Evolutionary conservation across 805 yeast genomes (phyloP), one percentile per base, ranked within the genome.

Genomic region (Saturnispora mendoncae): DNA sequence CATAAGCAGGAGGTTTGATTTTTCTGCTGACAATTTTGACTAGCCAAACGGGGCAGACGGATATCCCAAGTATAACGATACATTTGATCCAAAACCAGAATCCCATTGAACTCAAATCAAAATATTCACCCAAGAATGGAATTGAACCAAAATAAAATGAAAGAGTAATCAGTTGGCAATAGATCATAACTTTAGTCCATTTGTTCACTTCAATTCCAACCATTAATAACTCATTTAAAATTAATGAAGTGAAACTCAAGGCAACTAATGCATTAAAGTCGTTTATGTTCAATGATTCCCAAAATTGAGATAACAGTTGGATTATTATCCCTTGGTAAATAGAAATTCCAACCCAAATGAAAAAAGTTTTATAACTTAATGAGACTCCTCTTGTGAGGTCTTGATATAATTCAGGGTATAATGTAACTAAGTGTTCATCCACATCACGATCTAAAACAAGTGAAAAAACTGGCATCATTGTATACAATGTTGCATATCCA

Each of bases 401-500:
- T 53, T 84, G 83, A 65, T 92, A 92, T 33, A 92, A 71, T 60
- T 92, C 99, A 0, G 99, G 99, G 58, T 90, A 92, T 43, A 87
- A 69, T 44, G 80, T 80, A 2, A 95, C 94, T 48, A 92, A 72
- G 39, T 79, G 81, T 57, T 87, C 96, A 52, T 80, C 87, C 36
- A 92, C 88, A 58, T 92, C 99, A 42, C 80, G 77, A 58, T 92
- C 97, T 36, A 86, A 70, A 0, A 94, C 95, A 50, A 92, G 65
- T 0, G 96, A 84, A 54, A 92, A 92, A 2, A 92, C 97, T 0
- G 99, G 99, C 43, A 90, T 87, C 99, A 92, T 92, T 0, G 99
- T 92, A 61, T 92, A 92, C 41, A 86, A 72, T 0, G 99, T 92
- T 2, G 97, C 94, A 62, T 92, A 92, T 2, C 98, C 99, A 33